Percentiles rank a stretch among this genome's conserved stretches.
phyloP scores from a whole-genome alignment of 352 stramenopile genomes.

The Globisporangium polare region DNA sequence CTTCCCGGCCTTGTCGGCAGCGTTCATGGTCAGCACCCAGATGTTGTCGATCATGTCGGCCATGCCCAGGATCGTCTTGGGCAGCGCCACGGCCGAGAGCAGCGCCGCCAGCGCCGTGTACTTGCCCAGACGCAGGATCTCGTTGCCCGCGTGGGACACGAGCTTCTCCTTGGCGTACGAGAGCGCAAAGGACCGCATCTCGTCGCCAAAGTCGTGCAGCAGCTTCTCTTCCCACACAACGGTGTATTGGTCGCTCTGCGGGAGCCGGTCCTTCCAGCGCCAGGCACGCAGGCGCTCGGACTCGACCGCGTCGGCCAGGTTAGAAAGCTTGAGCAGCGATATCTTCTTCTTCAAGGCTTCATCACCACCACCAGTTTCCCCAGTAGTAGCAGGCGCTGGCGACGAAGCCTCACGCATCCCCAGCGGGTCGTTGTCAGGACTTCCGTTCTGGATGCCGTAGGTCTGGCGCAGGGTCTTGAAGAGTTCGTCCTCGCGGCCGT shows the following conservation, averaged over 20 bases:
- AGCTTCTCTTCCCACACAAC: constrained; percentile 72
- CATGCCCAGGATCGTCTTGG: constrained; percentile 58
- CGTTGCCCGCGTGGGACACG: constrained; percentile 51
- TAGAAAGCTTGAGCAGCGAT: constrained; percentile 4
- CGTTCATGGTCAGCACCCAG: constrained; percentile 79
- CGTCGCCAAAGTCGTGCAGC: constrained; percentile 71
- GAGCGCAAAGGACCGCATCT: constrained; percentile 73
- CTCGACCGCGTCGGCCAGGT: not conserved
- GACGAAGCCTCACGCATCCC: constrained; percentile 20
- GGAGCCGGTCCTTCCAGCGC: constrained; percentile 82
- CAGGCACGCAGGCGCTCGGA: constrained; percentile 51
- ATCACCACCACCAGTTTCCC: not conserved
- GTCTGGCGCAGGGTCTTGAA: constrained; percentile 64
- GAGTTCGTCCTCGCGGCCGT: constrained; percentile 81
- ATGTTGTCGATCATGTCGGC: constrained; percentile 82
- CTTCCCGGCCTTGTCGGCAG: constrained; percentile 65
- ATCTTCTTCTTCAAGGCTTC: constrained; percentile 2
- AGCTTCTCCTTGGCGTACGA: constrained; percentile 43
- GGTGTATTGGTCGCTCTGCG: constrained; percentile 79
- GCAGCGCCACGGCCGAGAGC: constrained; percentile 71
- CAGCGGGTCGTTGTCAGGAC: constrained; percentile 38
- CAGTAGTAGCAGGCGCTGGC: not conserved
- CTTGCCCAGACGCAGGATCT: constrained; percentile 49
- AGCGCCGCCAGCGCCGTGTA: constrained; percentile 71
- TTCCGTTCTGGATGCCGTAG: constrained; percentile 47